A percentile compares a stretch with the other conserved stretches of the same genome.
phyloP scores from a whole-genome alignment of 1,139 yeast genomes.

The Kodamaea alishanica region DNA sequence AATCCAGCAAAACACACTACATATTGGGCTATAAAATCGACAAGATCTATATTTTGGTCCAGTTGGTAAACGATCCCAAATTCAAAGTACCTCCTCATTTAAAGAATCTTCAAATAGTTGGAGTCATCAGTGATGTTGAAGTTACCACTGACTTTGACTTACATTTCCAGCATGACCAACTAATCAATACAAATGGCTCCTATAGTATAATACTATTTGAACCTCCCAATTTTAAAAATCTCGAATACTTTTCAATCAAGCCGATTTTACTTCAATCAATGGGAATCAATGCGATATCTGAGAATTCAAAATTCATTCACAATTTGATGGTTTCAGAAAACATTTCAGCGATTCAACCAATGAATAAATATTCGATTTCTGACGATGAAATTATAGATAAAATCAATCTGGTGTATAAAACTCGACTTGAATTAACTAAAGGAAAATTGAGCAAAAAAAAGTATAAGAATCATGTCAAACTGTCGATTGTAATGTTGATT shows the following conservation, averaged over 20 bases:
- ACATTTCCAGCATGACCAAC: constrained; percentile 5
- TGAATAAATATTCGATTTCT: constrained; percentile 18
- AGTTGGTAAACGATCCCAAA: constrained; percentile 8
- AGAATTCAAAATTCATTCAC: constrained; percentile 5
- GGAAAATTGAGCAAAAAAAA: neutral
- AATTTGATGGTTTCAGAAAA: constrained; percentile 9
- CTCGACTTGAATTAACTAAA: constrained; percentile 16
- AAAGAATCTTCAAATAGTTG: constrained; percentile 19
- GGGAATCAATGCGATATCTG: constrained; percentile 14
- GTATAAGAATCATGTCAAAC: too few species aligned
- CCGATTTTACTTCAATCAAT: constrained; percentile 68
- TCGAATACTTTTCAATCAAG: constrained; percentile 75
- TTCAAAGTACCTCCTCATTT: constrained; percentile 11
- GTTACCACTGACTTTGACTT: neutral
- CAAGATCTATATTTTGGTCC: constrained; percentile 27
- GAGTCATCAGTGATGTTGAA: constrained; percentile 16
- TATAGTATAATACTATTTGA: constrained; percentile 54
- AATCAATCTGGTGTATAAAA: constrained; percentile 29
- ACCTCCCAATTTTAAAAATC: constrained; percentile 67
- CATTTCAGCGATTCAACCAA: constrained; percentile 1
- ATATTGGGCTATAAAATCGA: constrained; percentile 29
- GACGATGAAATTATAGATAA: constrained; percentile 32
- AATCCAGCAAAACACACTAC: constrained; percentile 8
- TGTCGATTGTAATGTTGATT: too few species aligned
- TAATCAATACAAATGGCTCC: neutral